Evolutionary conservation across 345 rosid genomes (phyloP).

Genomic region (Citropsis articulata): DNA sequence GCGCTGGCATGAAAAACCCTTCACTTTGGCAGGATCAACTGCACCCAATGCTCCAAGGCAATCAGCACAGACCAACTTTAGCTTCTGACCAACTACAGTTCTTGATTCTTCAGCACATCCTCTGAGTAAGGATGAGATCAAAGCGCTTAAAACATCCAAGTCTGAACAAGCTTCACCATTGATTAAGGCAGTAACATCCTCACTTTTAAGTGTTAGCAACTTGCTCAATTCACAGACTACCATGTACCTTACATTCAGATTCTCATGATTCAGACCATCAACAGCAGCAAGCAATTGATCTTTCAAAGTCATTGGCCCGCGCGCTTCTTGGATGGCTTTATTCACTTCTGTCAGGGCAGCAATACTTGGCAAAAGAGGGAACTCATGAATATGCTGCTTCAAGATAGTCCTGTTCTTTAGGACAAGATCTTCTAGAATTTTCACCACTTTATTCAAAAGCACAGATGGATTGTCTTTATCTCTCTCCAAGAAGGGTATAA

Average conservation of each 20-base stretch:
- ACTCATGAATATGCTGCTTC: slow-evolving; percentile 87
- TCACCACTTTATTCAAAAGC: slow-evolving; percentile 63
- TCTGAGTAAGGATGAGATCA: slow-evolving; percentile 76
- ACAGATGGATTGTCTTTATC: slow-evolving; percentile 52
- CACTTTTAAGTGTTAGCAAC: slow-evolving; percentile 66
- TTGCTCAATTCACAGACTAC: slow-evolving; percentile 91
- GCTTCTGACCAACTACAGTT: slow-evolving; percentile 80
- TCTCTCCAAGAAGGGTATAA: slow-evolving; percentile 86
- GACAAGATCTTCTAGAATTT: slow-evolving; percentile 85
- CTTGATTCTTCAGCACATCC: slow-evolving; percentile 99
- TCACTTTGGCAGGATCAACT: slow-evolving; percentile 95
- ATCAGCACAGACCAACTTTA: slow-evolving; percentile 88
- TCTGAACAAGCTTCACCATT: slow-evolving; percentile 72
- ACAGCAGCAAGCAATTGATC: slow-evolving; percentile 78
- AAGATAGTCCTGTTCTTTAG: slow-evolving; percentile 66
- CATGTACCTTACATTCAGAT: slow-evolving; percentile 97
- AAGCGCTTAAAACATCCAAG: slow-evolving; percentile 78
- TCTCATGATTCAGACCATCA: slow-evolving; percentile 85
- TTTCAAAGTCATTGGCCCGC: slow-evolving; percentile 77
- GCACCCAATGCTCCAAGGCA: slow-evolving; percentile 98
- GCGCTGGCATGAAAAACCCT: slow-evolving; percentile 62
- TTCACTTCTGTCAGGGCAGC: slow-evolving; percentile 76
- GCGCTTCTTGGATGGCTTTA: slow-evolving; percentile 88
- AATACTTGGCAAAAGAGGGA: slow-evolving; percentile 85
- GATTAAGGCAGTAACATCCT: slow-evolving; percentile 67